phyloP scores from a whole-genome alignment of 108 stramenopile genomes.

The Nitzschia putrida region DNA sequence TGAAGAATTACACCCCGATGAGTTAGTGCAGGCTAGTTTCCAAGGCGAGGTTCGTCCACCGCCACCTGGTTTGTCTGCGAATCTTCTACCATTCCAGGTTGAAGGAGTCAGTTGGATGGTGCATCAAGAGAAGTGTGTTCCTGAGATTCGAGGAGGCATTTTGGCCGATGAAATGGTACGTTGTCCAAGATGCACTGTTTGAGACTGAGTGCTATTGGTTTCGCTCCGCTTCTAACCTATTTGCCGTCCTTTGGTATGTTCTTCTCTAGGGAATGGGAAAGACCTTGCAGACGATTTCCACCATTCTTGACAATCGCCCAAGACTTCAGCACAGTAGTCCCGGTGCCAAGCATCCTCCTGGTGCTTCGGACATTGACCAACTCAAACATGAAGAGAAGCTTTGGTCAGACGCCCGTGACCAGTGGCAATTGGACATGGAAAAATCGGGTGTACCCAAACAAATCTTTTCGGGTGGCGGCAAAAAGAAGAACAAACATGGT shows the following conservation, averaged over 20 bases:
- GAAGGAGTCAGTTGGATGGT: conserved; percentile 95
- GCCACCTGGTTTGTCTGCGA: conserved; percentile 76
- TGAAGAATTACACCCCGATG: conserved; percentile 83
- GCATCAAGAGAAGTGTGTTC: conserved; percentile 71
- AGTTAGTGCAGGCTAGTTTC: conserved; percentile 82
- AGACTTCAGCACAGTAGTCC: conserved; percentile 46
- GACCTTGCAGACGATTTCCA: conserved; percentile 93
- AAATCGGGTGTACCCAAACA: conserved; percentile 70
- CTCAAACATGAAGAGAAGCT: conserved; percentile 61
- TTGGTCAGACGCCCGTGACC: conserved; percentile 54
- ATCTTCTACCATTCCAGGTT: conserved; percentile 93
- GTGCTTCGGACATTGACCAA: conserved; percentile 43
- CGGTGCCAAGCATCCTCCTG: conserved; percentile 71
- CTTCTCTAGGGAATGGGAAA: conserved; percentile 57
- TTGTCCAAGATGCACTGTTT: no score
- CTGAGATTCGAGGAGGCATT: conserved; percentile 85
- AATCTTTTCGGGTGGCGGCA: conserved; percentile 13
- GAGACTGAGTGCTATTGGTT: no score
- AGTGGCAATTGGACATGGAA: conserved; percentile 81
- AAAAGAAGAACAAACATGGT: conserved; percentile 41
- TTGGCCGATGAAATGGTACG: conserved; percentile 86
- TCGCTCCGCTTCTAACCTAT: not conserved
- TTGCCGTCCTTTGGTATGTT: no score
- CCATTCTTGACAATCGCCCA: conserved; percentile 88
- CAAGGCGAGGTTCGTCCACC: conserved; percentile 71